A percentile compares a stretch with the other conserved stretches of the same genome.
Evolutionary conservation across 2,329 filamentous ascomycete genomes (phyloP).

Genomic region (Aureobasidium namibiae): DNA sequence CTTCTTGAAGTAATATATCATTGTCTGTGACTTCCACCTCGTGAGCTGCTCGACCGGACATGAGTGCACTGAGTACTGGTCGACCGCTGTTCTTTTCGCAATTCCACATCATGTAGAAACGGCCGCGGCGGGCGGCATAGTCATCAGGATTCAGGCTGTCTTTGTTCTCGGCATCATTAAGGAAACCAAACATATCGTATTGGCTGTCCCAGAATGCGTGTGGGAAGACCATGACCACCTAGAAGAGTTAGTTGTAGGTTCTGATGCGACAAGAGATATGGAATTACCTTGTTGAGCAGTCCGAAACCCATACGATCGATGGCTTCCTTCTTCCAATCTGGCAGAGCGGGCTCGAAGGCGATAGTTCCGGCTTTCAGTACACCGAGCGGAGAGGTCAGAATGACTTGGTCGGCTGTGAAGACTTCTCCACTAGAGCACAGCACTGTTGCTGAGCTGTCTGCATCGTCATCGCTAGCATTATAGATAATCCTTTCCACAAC

Average conservation of each 20-base stretch:
- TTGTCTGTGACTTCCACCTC: conserved; percentile 74
- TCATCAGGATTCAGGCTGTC: conserved; percentile 70
- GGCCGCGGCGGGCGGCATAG: conserved; percentile 71
- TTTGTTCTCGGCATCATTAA: conserved; percentile 63
- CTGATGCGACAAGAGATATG: background rate
- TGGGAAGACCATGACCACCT: conserved; percentile 77
- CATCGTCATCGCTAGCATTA: conserved; percentile 32
- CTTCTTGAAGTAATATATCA: conserved; percentile 68
- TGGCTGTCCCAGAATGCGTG: conserved; percentile 83
- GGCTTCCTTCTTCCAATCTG: conserved; percentile 72
- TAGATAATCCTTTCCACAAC: conserved; percentile 68
- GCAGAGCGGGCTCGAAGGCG: conserved; percentile 83
- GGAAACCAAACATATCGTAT: conserved; percentile 86
- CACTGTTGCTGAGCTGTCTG: conserved; percentile 45
- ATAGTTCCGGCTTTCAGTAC: conserved; percentile 79
- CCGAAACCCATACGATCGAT: conserved; percentile 86
- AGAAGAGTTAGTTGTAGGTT: conserved; percentile 13
- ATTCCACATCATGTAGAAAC: conserved; percentile 98
- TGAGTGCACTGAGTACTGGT: conserved; percentile 77
- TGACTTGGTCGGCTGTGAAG: conserved; percentile 80
- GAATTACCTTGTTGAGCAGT: conserved; percentile 71
- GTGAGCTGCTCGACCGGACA: conserved; percentile 91
- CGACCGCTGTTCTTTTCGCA: conserved; percentile 82
- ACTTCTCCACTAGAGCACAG: conserved; percentile 69
- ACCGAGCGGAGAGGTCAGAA: conserved; percentile 82